Evolutionary conservation across 1,139 yeast species (phyloP).

Genomic region (Candida sojae): DNA sequence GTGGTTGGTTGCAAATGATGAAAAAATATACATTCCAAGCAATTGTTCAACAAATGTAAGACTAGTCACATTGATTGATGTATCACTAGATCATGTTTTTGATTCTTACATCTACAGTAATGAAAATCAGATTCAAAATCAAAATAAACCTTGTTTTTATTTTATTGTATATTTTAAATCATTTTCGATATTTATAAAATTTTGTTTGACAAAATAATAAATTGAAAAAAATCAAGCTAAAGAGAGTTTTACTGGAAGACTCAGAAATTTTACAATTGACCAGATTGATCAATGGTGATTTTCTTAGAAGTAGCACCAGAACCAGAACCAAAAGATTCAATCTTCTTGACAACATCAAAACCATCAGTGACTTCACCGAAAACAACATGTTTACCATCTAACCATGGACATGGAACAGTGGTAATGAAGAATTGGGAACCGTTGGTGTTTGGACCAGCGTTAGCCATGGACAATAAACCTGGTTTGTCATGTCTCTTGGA

Average conservation of each 20-base stretch:
- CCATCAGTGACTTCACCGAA: slow-evolving; percentile 97
- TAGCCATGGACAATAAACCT: slow-evolving; percentile 98
- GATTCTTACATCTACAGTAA: too few species aligned
- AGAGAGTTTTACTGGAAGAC: background rate
- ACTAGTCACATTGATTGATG: too few species aligned
- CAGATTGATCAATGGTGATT: slow-evolving; percentile 79
- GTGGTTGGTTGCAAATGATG: too few species aligned
- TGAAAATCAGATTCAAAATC: too few species aligned
- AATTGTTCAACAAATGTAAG: too few species aligned
- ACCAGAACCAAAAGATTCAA: slow-evolving; percentile 83
- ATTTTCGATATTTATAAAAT: too few species aligned
- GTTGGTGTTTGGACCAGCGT: slow-evolving; percentile 99
- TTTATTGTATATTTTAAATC: too few species aligned
- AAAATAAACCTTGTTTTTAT: too few species aligned
- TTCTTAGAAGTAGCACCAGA: slow-evolving; percentile 81
- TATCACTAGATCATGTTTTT: too few species aligned
- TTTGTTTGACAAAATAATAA: background rate
- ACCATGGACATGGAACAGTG: slow-evolving; percentile 94
- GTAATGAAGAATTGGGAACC: slow-evolving; percentile 99
- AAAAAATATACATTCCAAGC: too few species aligned
- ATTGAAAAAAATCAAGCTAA: background rate
- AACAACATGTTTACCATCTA: slow-evolving; percentile 98
- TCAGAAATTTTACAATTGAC: slow-evolving; percentile 63
- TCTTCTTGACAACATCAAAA: slow-evolving; percentile 84
- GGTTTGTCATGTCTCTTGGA: slow-evolving; percentile 82